Evolutionary conservation across 192 early-diverging fungal species (phyloP), one percentile per base, ranked within the genome.

Genomic region (Phlyctochytrium bullatum): DNA sequence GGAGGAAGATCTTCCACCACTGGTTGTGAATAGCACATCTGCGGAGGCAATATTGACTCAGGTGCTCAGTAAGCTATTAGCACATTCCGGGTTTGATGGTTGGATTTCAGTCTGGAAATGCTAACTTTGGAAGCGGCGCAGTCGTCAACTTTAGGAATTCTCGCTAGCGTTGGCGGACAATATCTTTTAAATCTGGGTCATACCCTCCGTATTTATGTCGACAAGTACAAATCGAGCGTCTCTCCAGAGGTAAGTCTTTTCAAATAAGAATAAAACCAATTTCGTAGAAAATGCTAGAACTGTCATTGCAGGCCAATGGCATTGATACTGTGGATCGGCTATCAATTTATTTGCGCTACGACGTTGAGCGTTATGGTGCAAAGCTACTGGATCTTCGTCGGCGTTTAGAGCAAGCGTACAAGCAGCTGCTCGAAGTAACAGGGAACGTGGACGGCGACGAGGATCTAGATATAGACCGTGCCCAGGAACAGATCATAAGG

Each of bases 51-150:
- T 91, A 32, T 69, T 91, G 63, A 76, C 82, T 57, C 86, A 90
- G 12, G 81, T 82, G 3, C 69, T 76, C 10, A 78, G 87, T 0
- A 86, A 90, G 65, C 63, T 97, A 63, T 76, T 96, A 36, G 77
- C 89, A 32, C 96, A 98, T 66, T 78, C 88, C 17, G 96, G 96
- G 20, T 98, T 97, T 76, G 94, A 98, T 74, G 82, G 91, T 74
- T 24, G 29, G 65, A 60, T 23, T 12, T 29, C 69, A 53, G 16
- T 10, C n/a, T 67, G 56, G 14, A 24, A 23, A 66, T 20, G 23
- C 40, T 20, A 1, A 35, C 14, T 36, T 4, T 56, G 23, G 14
- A 36, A 84, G 78, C 56, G 12, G 80, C 84, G 29, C 82, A 87
- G 10, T 73, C 75, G 24, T 68, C 73, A 47, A 89, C 92, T 16